Evolutionary conservation across 106 monocot genomes (phyloP).

Genomic region (Allium cepa): DNA sequence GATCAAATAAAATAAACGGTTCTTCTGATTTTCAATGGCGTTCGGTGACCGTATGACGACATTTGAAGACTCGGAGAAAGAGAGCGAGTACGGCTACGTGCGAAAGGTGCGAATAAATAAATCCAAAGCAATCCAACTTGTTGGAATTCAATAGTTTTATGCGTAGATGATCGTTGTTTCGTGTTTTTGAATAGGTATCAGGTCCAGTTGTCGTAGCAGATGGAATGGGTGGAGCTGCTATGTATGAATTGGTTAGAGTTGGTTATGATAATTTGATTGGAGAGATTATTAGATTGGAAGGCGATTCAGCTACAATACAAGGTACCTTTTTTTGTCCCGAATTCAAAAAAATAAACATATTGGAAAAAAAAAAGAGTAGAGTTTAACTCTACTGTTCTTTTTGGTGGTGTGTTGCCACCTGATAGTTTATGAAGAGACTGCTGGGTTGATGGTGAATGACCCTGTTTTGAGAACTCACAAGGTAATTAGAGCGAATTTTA

Average conservation of each 20-base stretch:
- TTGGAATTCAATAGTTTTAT: neutral
- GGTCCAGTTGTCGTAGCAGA: constrained; percentile 99
- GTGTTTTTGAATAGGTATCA: constrained; percentile 46
- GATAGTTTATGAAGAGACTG: constrained; percentile 96
- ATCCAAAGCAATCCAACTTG: too few relatives aligned
- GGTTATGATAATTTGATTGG: constrained; percentile 98
- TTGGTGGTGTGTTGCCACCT: too few relatives aligned
- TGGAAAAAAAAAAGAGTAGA: too few relatives aligned
- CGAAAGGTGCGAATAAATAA: constrained; percentile 45
- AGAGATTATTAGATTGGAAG: constrained; percentile 96
- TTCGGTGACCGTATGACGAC: constrained; percentile 79
- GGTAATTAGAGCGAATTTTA: constrained; percentile 27
- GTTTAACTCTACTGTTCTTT: too few relatives aligned
- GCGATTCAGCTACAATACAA: constrained; percentile 18
- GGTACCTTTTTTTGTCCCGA: neutral
- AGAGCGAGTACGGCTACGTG: constrained; percentile 96
- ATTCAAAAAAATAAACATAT: neutral
- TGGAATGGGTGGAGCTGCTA: constrained; percentile 99
- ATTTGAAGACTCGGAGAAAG: constrained; percentile 98
- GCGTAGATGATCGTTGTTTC: neutral
- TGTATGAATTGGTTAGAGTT: constrained; percentile 98
- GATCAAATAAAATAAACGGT: too few relatives aligned
- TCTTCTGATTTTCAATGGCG: constrained; percentile 17
- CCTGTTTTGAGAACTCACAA: constrained; percentile 93
- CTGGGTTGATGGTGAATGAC: constrained; percentile 94